Evolutionary conservation across 2,329 filamentous ascomycete genomes (phyloP), one percentile per base, ranked within the genome.

Genomic region (Penicillium sp.): DNA sequence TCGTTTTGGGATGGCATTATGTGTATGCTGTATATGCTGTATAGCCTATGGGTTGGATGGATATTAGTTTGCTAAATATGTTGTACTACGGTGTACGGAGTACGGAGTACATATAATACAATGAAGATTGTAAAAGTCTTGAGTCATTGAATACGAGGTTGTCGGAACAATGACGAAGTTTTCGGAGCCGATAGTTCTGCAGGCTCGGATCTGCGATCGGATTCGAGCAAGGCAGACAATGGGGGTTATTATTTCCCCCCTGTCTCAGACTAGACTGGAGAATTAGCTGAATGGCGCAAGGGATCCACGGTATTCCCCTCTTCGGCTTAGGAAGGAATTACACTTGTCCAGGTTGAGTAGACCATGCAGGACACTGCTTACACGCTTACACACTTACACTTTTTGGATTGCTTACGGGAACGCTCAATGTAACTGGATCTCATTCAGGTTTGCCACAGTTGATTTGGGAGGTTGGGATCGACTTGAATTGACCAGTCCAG

Each of bases 241-340:
- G 59, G 53, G 53, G 47, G 25, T 19, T 21, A 47, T 7, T 43
- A 35, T 52, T 47, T 48, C 49, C 59, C n/a, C 57, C 39, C 53
- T 65, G 62, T 61, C 59, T 65, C 59, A 58, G 60, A 58, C 58
- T 63, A 58, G 47, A 35, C 23, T 50, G 59, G 51, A 41, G 53
- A 48, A 41, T 48, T 38, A 57, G 57, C 48, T 51, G 50, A 51
- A 54, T 44, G 59, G 59, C 52, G 61, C 59, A 63, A 64, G 61
- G 62, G 62, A 52, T 59, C 52, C 60, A 62, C 61, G 56, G 58
- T 49, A 57, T 63, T 35, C 44, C 44, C 44, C 44, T 48, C 44
- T 31, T 7, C 12, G 19, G 31, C 5, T 33, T 33, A 33, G 31
- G 29, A 12, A 45, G 19, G 43, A 47, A 51, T 29, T 50, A 41